Evolutionary conservation across 768 basidiomycete species (phyloP).

Genomic region (Lactifluus piperatus): DNA sequence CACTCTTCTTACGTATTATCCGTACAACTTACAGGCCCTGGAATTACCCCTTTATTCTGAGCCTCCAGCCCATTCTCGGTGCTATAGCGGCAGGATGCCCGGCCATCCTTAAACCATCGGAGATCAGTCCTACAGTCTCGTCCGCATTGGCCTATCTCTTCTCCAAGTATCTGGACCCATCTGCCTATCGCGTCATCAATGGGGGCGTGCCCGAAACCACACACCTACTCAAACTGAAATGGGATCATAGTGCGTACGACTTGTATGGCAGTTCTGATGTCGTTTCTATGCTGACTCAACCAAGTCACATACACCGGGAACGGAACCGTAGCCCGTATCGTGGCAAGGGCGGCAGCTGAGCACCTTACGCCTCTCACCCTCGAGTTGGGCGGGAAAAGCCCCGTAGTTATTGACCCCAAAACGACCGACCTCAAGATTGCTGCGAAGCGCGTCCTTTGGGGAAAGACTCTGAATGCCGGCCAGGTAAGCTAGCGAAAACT

Average conservation of each 20-base stretch:
- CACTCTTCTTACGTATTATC: neutral
- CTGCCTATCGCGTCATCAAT: constrained; percentile 57
- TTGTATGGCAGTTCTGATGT: neutral
- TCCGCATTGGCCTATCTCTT: constrained; percentile 57
- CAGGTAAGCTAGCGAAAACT: constrained; percentile 34
- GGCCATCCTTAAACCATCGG: constrained; percentile 69
- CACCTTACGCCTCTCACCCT: constrained; percentile 37
- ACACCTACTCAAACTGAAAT: constrained; percentile 29
- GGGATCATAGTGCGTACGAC: constrained; percentile 37
- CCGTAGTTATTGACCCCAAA: constrained; percentile 35
- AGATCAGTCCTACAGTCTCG: constrained; percentile 47
- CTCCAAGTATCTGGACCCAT: constrained; percentile 66
- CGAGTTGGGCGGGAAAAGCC: constrained; percentile 38
- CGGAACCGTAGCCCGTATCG: constrained; percentile 30
- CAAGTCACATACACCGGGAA: constrained; percentile 34
- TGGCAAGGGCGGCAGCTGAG: constrained; percentile 37
- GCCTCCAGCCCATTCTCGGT: constrained; percentile 27
- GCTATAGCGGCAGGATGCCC: constrained; percentile 77
- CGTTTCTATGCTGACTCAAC: constrained; percentile 14
- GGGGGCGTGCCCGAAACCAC: constrained; percentile 36
- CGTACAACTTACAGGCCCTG: constrained; percentile 3
- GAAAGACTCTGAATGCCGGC: constrained; percentile 56
- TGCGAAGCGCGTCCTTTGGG: constrained; percentile 60
- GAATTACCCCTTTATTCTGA: constrained; percentile 12
- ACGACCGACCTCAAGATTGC: constrained; percentile 40